A percentile compares a stretch with the other conserved stretches of the same genome.
Evolutionary conservation across 371 early-diverging fungal genomes (phyloP).

Genomic region (Mortierella sp.): DNA sequence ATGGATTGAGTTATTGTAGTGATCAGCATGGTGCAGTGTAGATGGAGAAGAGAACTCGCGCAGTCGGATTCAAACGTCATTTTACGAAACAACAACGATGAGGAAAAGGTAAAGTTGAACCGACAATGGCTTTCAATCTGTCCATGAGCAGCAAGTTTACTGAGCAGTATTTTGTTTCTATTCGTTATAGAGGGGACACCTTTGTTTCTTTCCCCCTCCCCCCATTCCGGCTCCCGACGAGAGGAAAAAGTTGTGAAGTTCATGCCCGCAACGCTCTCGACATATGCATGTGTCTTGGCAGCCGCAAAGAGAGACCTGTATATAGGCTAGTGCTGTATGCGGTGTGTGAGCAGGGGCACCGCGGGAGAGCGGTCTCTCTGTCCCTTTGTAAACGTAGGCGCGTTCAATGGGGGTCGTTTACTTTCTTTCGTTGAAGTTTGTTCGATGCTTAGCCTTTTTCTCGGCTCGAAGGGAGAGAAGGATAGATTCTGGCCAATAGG

Average conservation of each 20-base stretch:
- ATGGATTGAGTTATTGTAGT: no score
- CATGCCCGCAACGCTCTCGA: background rate
- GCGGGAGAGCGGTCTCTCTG: background rate
- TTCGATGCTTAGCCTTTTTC: constrained; percentile 6
- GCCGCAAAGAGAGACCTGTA: background rate
- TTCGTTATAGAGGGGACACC: background rate
- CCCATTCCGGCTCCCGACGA: background rate
- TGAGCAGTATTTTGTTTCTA: no score
- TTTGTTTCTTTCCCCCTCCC: no score
- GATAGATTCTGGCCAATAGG: background rate
- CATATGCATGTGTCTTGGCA: background rate
- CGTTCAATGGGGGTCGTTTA: background rate
- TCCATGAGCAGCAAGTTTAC: background rate
- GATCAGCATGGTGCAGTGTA: background rate
- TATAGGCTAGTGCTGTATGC: background rate
- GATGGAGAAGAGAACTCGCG: background rate
- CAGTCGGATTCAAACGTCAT: background rate
- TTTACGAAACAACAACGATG: background rate
- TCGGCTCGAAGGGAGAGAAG: background rate
- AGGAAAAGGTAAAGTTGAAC: no score
- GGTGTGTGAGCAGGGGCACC: background rate
- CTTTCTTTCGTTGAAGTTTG: background rate
- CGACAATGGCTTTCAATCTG: no score
- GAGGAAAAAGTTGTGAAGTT: background rate
- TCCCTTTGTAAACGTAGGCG: background rate